A percentile compares a stretch with the other conserved stretches of the same genome.
Evolutionary conservation across 495 filamentous ascomycete genomes (phyloP).

Genomic region (Hyphodiscus hymeniophilus): DNA sequence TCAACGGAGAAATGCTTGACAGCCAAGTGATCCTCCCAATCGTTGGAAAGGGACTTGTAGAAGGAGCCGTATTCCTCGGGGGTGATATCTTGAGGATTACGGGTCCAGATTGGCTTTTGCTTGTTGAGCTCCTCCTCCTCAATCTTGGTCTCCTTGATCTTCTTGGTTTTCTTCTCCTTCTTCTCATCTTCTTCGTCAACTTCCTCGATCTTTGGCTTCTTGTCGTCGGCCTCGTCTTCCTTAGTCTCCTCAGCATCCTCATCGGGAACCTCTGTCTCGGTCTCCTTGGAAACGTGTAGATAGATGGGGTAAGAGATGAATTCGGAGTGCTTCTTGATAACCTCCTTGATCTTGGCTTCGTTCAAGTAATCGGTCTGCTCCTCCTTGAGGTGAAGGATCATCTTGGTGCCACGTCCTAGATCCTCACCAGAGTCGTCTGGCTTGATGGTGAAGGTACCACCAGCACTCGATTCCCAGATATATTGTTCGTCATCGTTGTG

Average conservation of each 20-base stretch:
- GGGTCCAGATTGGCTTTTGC: slow-evolving; percentile 99
- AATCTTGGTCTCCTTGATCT: slow-evolving; percentile 95
- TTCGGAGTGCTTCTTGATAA: slow-evolving; percentile 99
- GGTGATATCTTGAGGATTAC: slow-evolving; percentile 92
- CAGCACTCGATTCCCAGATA: slow-evolving; percentile 96
- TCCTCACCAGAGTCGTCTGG: slow-evolving; percentile 86
- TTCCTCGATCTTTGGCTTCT: slow-evolving; percentile 81
- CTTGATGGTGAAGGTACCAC: slow-evolving; percentile 92
- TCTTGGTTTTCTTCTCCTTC: slow-evolving; percentile 96
- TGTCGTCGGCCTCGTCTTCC: slow-evolving; percentile 51
- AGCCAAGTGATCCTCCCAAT: slow-evolving; percentile 98
- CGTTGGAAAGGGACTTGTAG: slow-evolving; percentile 99
- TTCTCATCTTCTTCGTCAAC: slow-evolving; percentile 79
- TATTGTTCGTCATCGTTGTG: slow-evolving; percentile 99
- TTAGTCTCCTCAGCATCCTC: slow-evolving; percentile 78
- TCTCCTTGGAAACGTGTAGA: slow-evolving; percentile 98
- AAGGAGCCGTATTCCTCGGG: slow-evolving; percentile 96
- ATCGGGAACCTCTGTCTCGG: slow-evolving; percentile 95
- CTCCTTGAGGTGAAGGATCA: slow-evolving; percentile 97
- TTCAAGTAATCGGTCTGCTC: slow-evolving; percentile 98
- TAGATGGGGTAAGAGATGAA: slow-evolving; percentile 99
- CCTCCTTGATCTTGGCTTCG: slow-evolving; percentile 99
- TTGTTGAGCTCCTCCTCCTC: slow-evolving; percentile 99
- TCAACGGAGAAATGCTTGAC: slow-evolving; percentile 99
- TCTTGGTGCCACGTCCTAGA: slow-evolving; percentile 91